A percentile compares a stretch with the other conserved stretches of the same genome.
phyloP scores from a whole-genome alignment of 2,329 filamentous ascomycete species.

The Aspergillus awamori region DNA sequence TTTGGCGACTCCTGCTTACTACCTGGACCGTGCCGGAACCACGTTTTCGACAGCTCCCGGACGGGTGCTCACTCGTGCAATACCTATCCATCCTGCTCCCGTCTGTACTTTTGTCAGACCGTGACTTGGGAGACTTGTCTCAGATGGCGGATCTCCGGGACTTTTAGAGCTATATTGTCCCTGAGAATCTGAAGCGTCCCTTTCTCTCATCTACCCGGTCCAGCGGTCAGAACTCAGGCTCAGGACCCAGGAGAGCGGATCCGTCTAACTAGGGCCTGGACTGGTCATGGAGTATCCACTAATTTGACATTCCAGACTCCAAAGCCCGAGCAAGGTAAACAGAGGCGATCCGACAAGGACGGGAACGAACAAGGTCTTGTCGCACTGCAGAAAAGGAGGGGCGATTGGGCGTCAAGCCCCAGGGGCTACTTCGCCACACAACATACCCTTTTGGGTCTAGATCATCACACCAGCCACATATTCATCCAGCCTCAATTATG shows the following conservation, averaged over 20 bases:
- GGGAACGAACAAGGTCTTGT: neutral
- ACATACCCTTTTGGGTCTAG: conserved; percentile 6
- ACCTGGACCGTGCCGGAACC: conserved; percentile 4
- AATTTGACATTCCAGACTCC: neutral
- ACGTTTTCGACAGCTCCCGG: conserved; percentile 10
- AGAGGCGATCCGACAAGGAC: conserved; percentile 6
- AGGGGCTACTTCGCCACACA: conserved; percentile 10
- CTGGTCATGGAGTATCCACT: neutral
- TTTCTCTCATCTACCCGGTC: neutral
- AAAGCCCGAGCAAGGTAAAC: neutral
- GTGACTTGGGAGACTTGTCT: neutral
- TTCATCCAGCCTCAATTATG: conserved; percentile 4
- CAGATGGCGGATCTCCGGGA: neutral
- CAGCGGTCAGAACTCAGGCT: neutral
- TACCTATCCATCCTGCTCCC: neutral
- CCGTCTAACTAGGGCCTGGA: neutral
- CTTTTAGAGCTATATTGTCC: neutral
- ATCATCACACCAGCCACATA: conserved; percentile 5
- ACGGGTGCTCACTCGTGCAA: neutral
- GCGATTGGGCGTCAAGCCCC: neutral
- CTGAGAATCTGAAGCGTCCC: neutral
- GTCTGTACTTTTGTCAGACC: neutral
- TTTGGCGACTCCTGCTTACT: neutral
- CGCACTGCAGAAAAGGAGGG: neutral
- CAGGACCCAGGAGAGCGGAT: conserved; percentile 2